Percentiles rank a stretch among this genome's conserved stretches.
phyloP scores from a whole-genome alignment of 2,329 filamentous ascomycete species.

The Botryosphaeria dothidea region DNA sequence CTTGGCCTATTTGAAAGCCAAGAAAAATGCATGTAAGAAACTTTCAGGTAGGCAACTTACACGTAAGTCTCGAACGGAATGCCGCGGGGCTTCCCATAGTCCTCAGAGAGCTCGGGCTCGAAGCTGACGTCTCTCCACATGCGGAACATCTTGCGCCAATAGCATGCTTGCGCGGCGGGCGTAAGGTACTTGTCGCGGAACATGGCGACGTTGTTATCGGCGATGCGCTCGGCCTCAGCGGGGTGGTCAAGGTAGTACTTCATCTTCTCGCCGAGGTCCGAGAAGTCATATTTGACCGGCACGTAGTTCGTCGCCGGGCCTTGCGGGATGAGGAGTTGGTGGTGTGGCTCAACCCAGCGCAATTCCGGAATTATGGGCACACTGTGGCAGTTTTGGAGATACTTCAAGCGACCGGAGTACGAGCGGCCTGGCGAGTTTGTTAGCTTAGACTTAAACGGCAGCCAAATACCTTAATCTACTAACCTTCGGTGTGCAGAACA shows the following conservation, averaged over 20 bases:
- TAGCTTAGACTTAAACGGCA: no score
- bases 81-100: constrained; percentile 13
- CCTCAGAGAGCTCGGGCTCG: constrained; percentile 22
- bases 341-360: constrained; percentile 52
- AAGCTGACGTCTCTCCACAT: constrained; percentile 38
- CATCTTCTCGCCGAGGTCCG: constrained; percentile 39
- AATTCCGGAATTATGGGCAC: constrained; percentile 53
- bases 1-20: neutral
- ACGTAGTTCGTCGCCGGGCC: constrained; percentile 54
- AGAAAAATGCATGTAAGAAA: neutral
- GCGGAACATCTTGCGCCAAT: constrained; percentile 53
- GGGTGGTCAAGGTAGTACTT: constrained; percentile 46
- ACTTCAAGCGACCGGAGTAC: constrained; percentile 36
- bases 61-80: constrained; percentile 17
- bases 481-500: constrained; percentile 26
- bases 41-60: constrained; percentile 4
- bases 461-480: no score
- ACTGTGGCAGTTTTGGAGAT: constrained; percentile 38
- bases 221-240: constrained; percentile 49
- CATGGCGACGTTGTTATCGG: constrained; percentile 48
- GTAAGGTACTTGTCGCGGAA: constrained; percentile 57
- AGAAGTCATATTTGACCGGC: constrained; percentile 48
- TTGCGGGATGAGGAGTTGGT: constrained; percentile 45
- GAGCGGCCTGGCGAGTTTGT: constrained; percentile 24
- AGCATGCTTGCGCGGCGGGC: constrained; percentile 56